Evolutionary conservation across 1,139 yeast genomes (phyloP).

Genomic region (Kodamaea sp.): DNA sequence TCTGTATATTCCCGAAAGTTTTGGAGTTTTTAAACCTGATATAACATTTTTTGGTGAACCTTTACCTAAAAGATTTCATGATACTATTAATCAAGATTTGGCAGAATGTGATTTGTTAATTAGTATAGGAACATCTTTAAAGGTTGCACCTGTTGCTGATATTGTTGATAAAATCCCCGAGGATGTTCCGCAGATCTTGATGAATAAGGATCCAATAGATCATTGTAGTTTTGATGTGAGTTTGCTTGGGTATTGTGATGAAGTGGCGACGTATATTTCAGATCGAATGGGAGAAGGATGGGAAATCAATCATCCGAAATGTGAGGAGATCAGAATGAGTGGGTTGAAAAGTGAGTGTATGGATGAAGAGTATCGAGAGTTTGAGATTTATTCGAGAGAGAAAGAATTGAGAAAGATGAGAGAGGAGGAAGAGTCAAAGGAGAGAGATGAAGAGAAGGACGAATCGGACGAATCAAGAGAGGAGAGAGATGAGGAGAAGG

Average conservation of each 20-base stretch:
- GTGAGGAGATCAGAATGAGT: slow-evolving; percentile 15
- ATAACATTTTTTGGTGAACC: slow-evolving; percentile 93
- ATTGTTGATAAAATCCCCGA: slow-evolving; percentile 69
- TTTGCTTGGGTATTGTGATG: slow-evolving; percentile 84
- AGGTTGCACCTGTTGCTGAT: slow-evolving; percentile 87
- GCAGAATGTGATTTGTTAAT: slow-evolving; percentile 68
- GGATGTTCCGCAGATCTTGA: slow-evolving; percentile 75
- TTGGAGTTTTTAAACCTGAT: slow-evolving; percentile 92
- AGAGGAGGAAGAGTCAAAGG: slow-evolving; percentile 5
- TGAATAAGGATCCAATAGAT: slow-evolving; percentile 75
- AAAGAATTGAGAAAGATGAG: neutral
- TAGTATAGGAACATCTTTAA: slow-evolving; percentile 89
- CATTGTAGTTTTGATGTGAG: slow-evolving; percentile 70
- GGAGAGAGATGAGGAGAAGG: slow-evolving; percentile 1
- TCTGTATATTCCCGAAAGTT: slow-evolving; percentile 38
- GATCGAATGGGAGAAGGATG: slow-evolving; percentile 49
- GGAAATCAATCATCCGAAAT: slow-evolving; percentile 57
- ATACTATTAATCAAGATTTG: slow-evolving; percentile 55
- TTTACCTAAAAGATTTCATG: slow-evolving; percentile 71
- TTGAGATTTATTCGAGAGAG: slow-evolving; percentile 9
- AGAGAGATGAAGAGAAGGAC: neutral
- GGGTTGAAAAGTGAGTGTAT: slow-evolving; percentile 18
- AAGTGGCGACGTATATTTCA: slow-evolving; percentile 62
- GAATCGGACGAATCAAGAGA: slow-evolving; percentile 3
- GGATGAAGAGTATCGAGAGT: slow-evolving; percentile 20